Conservation (phyloP, 1,284 basidiomycete genomes). For the Trichosporon sp. region DNA sequence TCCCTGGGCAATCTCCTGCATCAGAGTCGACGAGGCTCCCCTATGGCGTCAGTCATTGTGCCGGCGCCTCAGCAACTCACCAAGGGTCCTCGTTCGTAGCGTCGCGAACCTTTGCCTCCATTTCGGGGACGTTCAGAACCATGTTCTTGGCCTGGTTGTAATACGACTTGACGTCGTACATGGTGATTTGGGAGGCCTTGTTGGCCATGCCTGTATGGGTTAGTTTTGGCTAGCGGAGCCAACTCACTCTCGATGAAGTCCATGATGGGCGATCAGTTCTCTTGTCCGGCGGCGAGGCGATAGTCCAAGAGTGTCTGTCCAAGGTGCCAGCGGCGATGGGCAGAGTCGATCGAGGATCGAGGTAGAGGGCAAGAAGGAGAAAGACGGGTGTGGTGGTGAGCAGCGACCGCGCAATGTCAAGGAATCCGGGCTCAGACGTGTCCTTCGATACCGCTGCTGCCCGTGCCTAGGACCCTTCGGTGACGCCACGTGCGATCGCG, state of each 20-base stretch:
- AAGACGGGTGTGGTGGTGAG: conserved; percentile 6
- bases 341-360: neutral
- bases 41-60: conserved; percentile 57
- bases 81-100: conserved; percentile 98
- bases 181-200: conserved; percentile 56
- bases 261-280: conserved; percentile 23
- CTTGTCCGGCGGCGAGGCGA: neutral
- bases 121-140: conserved; percentile 83
- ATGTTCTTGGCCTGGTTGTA: conserved; percentile 75
- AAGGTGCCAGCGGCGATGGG: neutral
- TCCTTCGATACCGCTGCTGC: conserved; percentile 16
- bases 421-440: conserved; percentile 16
- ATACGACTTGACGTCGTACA: conserved; percentile 92
- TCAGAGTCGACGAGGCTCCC: conserved; percentile 96
- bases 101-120: conserved; percentile 95
- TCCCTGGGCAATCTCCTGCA: conserved; percentile 87
- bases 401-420: conserved; percentile 14
- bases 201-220: conserved; percentile 51
- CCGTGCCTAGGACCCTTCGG: conserved; percentile 9
- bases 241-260: conserved; percentile 29
- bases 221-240: neutral
- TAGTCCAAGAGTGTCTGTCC: neutral
- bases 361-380: neutral
- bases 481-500: neutral
- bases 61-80: conserved; percentile 59